These are phyloP conservation scores for Oenanthe javanica DNA, from an alignment of 140 eudicot genomes.

Conservation along the genomic window DNA sequence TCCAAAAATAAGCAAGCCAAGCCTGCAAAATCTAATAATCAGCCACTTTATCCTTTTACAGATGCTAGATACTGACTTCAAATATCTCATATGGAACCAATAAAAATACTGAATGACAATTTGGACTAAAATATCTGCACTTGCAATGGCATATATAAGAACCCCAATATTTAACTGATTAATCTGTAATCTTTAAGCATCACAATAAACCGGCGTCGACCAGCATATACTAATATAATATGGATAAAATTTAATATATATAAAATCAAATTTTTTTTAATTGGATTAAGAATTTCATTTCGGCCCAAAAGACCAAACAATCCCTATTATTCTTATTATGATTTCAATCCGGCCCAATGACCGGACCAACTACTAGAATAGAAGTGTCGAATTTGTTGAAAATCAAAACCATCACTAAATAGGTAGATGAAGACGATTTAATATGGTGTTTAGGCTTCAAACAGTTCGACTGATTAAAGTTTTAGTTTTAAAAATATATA, in stretches of 20 bases:
- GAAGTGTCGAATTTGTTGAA: background rate
- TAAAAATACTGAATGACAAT: too few species aligned
- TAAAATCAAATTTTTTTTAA: too few species aligned
- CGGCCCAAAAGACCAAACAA: too few species aligned
- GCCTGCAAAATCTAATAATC: slow-evolving; percentile 35
- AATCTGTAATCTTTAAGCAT: too few species aligned
- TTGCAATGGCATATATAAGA: too few species aligned
- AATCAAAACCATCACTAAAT: background rate
- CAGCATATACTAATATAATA: too few species aligned
- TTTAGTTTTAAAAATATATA: background rate
- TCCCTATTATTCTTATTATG: too few species aligned
- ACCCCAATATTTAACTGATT: too few species aligned
- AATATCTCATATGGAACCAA: background rate
- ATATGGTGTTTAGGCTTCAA: background rate
- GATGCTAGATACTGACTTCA: background rate
- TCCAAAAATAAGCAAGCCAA: slow-evolving; percentile 81
- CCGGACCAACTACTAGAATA: background rate
- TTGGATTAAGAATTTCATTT: too few species aligned
- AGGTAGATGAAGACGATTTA: background rate
- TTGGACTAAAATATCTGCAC: too few species aligned
- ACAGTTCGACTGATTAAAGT: background rate
- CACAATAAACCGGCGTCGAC: too few species aligned
- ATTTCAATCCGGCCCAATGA: background rate
- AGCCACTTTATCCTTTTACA: background rate
- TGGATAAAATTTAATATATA: too few species aligned